Conservation (phyloP, 2,329 filamentous ascomycete genomes). For the Domatiomyces catenatus region DNA sequence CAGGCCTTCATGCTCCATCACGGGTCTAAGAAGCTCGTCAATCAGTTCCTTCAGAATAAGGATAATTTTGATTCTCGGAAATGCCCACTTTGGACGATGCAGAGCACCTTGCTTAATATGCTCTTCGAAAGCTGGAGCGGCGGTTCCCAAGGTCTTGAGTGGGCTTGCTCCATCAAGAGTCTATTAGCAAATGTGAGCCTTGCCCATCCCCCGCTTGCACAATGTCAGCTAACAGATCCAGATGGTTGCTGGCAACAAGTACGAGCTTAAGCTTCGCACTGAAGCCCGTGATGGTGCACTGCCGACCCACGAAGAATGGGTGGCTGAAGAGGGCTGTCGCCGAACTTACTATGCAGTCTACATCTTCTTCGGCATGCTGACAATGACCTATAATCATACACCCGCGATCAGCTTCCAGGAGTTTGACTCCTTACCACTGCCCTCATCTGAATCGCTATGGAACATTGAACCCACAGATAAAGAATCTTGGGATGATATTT, state of each 20-base stretch:
- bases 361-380: slow-evolving; percentile 94
- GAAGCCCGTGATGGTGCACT: slow-evolving; percentile 65
- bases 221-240: slow-evolving; percentile 18
- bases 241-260: slow-evolving; percentile 95
- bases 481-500: slow-evolving; percentile 64
- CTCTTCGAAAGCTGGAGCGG: slow-evolving; percentile 98
- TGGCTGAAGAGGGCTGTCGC: slow-evolving; percentile 89
- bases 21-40: slow-evolving; percentile 90
- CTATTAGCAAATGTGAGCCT: slow-evolving; percentile 60
- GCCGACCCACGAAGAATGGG: slow-evolving; percentile 77
- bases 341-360: slow-evolving; percentile 97
- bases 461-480: slow-evolving; percentile 70
- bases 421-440: slow-evolving; percentile 82
- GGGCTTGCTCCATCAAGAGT: slow-evolving; percentile 98
- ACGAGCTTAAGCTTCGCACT: slow-evolving; percentile 84
- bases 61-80: slow-evolving; percentile 97
- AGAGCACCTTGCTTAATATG: slow-evolving; percentile 94
- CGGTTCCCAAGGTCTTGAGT: slow-evolving; percentile 91
- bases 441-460: slow-evolving; percentile 89
- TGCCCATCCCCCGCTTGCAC: slow-evolving; percentile 3
- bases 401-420: slow-evolving; percentile 97
- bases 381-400: slow-evolving; percentile 92
- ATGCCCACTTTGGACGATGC: slow-evolving; percentile 96
- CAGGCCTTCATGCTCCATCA: slow-evolving; percentile 96
- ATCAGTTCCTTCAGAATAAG: slow-evolving; percentile 94